Evolutionary conservation across 306 rosid genomes (phyloP).

Genomic region (Pachyrhizus erosus): DNA sequence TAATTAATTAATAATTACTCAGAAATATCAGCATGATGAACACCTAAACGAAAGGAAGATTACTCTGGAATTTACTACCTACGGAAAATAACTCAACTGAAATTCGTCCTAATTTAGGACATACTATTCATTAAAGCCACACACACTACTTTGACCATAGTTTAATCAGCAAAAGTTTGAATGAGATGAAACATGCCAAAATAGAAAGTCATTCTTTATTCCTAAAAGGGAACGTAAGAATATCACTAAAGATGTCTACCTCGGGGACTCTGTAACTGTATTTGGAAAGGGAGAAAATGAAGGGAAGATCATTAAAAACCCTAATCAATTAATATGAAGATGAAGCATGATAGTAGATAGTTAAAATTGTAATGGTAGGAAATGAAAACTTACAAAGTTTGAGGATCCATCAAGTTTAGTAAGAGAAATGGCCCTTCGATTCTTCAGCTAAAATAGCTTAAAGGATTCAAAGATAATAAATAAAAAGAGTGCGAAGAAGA

Average conservation of each 20-base stretch:
- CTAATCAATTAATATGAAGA: too few relatives aligned
- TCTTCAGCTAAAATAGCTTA: too few relatives aligned
- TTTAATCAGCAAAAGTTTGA: background rate
- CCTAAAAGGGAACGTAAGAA: too few relatives aligned
- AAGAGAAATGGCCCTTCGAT: too few relatives aligned
- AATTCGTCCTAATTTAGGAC: background rate
- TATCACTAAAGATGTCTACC: too few relatives aligned
- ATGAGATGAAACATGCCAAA: background rate
- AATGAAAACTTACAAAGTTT: too few relatives aligned
- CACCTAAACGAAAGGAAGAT: background rate
- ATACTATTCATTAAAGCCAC: too few relatives aligned
- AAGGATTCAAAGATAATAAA: too few relatives aligned
- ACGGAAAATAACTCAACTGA: background rate
- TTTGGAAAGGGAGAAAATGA: background rate
- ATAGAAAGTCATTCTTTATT: background rate
- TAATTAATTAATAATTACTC: background rate
- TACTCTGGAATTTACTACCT: background rate
- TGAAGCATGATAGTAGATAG: too few relatives aligned
- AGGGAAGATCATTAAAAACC: background rate
- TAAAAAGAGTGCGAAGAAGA: too few relatives aligned
- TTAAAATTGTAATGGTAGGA: too few relatives aligned
- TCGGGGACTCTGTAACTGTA: background rate
- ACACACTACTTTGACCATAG: background rate
- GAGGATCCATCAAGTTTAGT: too few relatives aligned
- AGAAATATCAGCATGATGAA: background rate